Base-by-base conservation (phyloP, 139 green algal genomes). In the Chlorella sorokiniana region DNA sequence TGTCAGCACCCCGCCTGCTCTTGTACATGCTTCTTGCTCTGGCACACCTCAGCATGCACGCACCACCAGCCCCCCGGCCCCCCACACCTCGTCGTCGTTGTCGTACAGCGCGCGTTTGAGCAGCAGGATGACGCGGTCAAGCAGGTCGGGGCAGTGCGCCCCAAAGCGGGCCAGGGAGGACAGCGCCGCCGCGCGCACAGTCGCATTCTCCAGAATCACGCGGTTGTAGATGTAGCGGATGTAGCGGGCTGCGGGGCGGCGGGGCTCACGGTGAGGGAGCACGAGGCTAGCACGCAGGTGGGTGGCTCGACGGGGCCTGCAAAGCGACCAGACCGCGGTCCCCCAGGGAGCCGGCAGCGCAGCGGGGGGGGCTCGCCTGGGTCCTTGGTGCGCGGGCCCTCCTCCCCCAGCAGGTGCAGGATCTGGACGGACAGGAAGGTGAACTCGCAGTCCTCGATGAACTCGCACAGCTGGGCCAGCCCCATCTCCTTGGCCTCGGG, bases 361-460 rank as follows among this genome's bases (percentile, higher is more conserved):
- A n/a, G n/a, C n/a, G n/a, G n/a, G n/a, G n/a, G n/a, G n/a, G n/a
- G n/a, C 67, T 1, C 67, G 77, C 78, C 78, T 44, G 84, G 92
- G 69, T 95, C 93, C 70, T 86, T 86, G 45, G 92, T 93, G 45
- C 87, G 88, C 18, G 93, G 95, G 7, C 91, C 95, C 83, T 98
- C 94, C 18, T 91, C 69, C 1, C 96, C 96, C 71, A 99, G 92
- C 73, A 99, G 82, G 84, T 98, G 94, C 83, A 99, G 87, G 69
- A 99, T 96, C 89, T 99, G 95, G 38, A 92, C 92, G 59, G 91
- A 96, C 40, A 99, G 94, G 90, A 94, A 98, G 0, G 95, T 98
- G 89, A 99, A 99, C 87, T 99, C 97, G 88, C 97, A 99, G 88
- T 99, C 97, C 89, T 99, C 97, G 56, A 99, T 99, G 92, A 99